Evolutionary conservation across 371 early-diverging fungal species (phyloP).

Genomic region (Lichtheimia hyalospora): DNA sequence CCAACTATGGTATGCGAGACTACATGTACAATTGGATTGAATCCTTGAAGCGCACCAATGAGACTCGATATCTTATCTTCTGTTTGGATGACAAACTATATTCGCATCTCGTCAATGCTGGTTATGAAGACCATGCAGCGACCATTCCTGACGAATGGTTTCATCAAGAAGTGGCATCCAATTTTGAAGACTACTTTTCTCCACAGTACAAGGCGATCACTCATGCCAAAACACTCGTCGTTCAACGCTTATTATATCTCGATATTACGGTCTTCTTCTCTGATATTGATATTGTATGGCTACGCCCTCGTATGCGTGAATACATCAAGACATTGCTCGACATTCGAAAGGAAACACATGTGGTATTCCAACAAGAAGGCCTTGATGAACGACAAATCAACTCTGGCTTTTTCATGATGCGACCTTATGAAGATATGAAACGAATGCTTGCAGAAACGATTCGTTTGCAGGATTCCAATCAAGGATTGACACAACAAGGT

Average conservation of each 20-base stretch:
- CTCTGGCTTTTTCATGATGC: constrained; percentile 43
- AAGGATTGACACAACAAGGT: constrained; percentile 38
- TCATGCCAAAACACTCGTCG: constrained; percentile 37
- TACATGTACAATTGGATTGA: constrained; percentile 32
- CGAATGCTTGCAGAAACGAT: constrained; percentile 36
- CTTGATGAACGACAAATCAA: constrained; percentile 31
- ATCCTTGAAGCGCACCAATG: constrained; percentile 23
- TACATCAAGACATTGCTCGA: constrained; percentile 26
- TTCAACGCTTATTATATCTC: constrained; percentile 39
- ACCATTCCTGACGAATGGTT: constrained; percentile 24
- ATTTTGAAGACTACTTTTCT: constrained; percentile 19
- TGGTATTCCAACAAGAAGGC: constrained; percentile 42
- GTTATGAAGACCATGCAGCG: constrained; percentile 20
- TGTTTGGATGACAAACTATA: constrained; percentile 27
- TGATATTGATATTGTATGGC: constrained; percentile 45
- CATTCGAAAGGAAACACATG: constrained; percentile 35
- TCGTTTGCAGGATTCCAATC: constrained; percentile 28
- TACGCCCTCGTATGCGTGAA: constrained; percentile 32
- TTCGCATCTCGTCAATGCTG: constrained; percentile 18
- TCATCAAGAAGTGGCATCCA: constrained; percentile 14
- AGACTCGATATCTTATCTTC: constrained; percentile 22
- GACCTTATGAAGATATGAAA: constrained; percentile 31
- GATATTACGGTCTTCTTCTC: constrained; percentile 41
- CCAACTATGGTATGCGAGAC: constrained; percentile 27
- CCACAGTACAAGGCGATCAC: constrained; percentile 11